Evolutionary conservation across 2,329 filamentous ascomycete species (phyloP).

Genomic region (Fusarium redolens): DNA sequence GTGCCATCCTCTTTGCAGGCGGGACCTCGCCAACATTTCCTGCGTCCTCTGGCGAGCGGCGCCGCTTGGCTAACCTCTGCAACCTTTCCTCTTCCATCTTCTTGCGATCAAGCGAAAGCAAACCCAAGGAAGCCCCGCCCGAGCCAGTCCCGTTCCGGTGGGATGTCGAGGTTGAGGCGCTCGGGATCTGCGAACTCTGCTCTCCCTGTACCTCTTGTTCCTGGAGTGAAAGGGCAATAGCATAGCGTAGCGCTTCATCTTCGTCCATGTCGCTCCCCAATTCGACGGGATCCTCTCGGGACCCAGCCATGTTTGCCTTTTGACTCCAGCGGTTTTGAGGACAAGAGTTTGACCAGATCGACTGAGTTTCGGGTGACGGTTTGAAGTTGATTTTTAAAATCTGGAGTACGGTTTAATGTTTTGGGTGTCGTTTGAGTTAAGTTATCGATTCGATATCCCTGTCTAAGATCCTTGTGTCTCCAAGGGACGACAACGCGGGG

Average conservation of each 20-base stretch:
- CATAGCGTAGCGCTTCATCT: slow-evolving; percentile 69
- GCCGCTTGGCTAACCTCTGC: slow-evolving; percentile 71
- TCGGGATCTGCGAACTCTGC: slow-evolving; percentile 36
- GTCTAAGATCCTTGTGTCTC: slow-evolving; percentile 20
- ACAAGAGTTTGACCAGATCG: slow-evolving; percentile 10
- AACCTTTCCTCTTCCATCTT: slow-evolving; percentile 89
- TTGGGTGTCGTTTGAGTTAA: slow-evolving; percentile 18
- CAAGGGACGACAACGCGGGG: slow-evolving; percentile 29
- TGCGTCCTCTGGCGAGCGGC: slow-evolving; percentile 41
- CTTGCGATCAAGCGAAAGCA: slow-evolving; percentile 76
- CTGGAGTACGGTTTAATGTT: slow-evolving; percentile 17
- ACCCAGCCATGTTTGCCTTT: slow-evolving; percentile 34
- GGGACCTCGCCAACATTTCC: slow-evolving; percentile 47
- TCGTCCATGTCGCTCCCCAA: slow-evolving; percentile 57
- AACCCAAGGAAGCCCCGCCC: slow-evolving; percentile 46
- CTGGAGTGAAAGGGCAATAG: slow-evolving; percentile 69
- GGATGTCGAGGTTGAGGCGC: slow-evolving; percentile 21
- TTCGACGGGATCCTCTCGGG: slow-evolving; percentile 37
- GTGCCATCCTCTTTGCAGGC: slow-evolving; percentile 42
- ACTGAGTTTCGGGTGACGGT: slow-evolving; percentile 42
- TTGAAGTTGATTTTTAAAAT: slow-evolving; percentile 27
- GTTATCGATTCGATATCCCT: slow-evolving; percentile 34
- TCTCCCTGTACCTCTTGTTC: slow-evolving; percentile 37
- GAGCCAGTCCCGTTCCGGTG: slow-evolving; percentile 34
- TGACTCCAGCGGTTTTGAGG: slow-evolving; percentile 16